Conservation (phyloP, 768 basidiomycete genomes). For the Phaeotremella fagi region DNA sequence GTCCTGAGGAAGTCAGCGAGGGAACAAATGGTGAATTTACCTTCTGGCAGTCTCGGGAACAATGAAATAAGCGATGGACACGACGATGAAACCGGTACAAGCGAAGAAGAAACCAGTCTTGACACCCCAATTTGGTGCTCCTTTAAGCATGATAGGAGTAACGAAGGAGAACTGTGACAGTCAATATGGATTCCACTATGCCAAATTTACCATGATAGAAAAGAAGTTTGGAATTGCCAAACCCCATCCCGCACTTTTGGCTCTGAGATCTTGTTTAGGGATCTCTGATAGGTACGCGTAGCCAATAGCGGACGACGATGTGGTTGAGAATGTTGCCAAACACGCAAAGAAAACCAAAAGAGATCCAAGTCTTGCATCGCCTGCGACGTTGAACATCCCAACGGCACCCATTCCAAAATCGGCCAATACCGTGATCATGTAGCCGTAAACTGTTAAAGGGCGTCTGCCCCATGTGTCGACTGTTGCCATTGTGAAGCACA, state of each 20-base stretch:
- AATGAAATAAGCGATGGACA: neutral
- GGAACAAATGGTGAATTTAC: neutral
- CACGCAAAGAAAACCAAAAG: conserved; percentile 29
- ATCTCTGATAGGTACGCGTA: conserved; percentile 13
- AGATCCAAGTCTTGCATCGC: conserved; percentile 19
- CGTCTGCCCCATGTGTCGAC: conserved; percentile 18
- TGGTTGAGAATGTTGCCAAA: conserved; percentile 11
- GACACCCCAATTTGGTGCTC: conserved; percentile 8
- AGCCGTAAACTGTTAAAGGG: too few species aligned
- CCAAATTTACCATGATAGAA: too few species aligned
- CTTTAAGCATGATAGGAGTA: conserved; percentile 13
- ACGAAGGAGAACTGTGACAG: too few species aligned
- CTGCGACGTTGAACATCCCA: conserved; percentile 7
- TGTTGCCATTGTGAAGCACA: conserved; percentile 7
- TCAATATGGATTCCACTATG: too few species aligned
- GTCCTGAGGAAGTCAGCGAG: conserved; percentile 4
- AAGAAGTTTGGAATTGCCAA: neutral
- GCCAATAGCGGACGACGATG: conserved; percentile 5
- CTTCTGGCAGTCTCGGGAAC: conserved; percentile 3
- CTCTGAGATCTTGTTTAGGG: conserved; percentile 11
- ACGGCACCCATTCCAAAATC: conserved; percentile 1
- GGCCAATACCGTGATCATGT: too few species aligned
- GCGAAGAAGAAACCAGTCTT: conserved; percentile 4
- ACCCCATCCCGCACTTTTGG: conserved; percentile 3
- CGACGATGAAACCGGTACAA: too few species aligned